These are phyloP conservation scores for Clausena lansium DNA, from an alignment of 345 rosid genomes.

Conservation along the genomic window DNA sequence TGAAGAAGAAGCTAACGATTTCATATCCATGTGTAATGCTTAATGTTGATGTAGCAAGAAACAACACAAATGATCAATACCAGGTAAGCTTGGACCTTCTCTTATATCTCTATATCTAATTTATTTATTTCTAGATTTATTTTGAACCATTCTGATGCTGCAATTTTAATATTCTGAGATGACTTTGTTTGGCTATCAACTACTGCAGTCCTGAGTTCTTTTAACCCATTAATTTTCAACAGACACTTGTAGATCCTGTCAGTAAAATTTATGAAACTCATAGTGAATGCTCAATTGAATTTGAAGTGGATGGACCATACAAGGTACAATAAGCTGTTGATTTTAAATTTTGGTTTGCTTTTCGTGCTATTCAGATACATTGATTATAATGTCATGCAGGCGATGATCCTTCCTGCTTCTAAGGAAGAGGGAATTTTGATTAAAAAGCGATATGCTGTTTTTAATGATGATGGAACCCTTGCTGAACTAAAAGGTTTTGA, in stretches of 20 bases:
- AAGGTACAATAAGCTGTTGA: constrained; percentile 50
- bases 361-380: constrained; percentile 22
- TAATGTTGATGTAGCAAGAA: constrained; percentile 87
- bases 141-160: constrained; percentile 6
- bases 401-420: constrained; percentile 99
- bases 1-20: constrained; percentile 77
- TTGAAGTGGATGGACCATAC: constrained; percentile 99
- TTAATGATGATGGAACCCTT: constrained; percentile 95
- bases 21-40: constrained; percentile 99
- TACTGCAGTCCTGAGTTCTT: constrained; percentile 10
- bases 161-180: constrained; percentile 17
- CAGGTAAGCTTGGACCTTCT: constrained; percentile 51
- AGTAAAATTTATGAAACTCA: constrained; percentile 69
- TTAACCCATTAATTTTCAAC: constrained; percentile 27
- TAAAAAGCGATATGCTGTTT: constrained; percentile 97
- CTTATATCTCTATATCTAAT: neutral
- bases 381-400: constrained; percentile 42
- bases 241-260: constrained; percentile 82
- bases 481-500: constrained; percentile 99
- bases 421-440: constrained; percentile 94
- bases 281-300: constrained; percentile 98
- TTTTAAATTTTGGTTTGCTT: constrained; percentile 15
- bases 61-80: constrained; percentile 94
- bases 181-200: constrained; percentile 15
- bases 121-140: constrained; percentile 5